Evolutionary conservation across 108 stramenopile genomes (phyloP).

Genomic region (Fragilariopsis cylindrus): DNA sequence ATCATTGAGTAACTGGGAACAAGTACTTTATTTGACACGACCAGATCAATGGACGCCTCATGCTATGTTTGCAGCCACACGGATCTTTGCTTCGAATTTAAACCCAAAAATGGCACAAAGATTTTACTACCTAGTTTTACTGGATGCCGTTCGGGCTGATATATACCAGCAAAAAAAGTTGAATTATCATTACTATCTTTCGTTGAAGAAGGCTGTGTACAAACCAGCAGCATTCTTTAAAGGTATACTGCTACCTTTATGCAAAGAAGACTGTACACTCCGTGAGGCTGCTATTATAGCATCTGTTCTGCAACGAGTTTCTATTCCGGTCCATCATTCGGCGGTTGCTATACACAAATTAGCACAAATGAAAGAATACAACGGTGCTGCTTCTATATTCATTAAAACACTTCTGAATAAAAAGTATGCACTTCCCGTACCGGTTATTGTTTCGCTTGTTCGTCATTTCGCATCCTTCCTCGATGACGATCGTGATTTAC

Average conservation of each 20-base stretch:
- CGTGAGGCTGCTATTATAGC: conserved; percentile 97
- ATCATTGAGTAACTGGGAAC: conserved; percentile 96
- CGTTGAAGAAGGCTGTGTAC: conserved; percentile 94
- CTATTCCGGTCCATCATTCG: conserved; percentile 95
- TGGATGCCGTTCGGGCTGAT: conserved; percentile 95
- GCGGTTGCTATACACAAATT: conserved; percentile 98
- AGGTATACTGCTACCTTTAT: conserved; percentile 96
- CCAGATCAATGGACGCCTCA: conserved; percentile 97
- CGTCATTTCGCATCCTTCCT: conserved; percentile 88
- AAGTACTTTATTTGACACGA: conserved; percentile 94
- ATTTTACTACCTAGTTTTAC: conserved; percentile 94
- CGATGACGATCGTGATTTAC: conserved; percentile 59
- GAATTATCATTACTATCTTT: conserved; percentile 98
- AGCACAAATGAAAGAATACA: conserved; percentile 88
- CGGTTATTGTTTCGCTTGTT: conserved; percentile 90
- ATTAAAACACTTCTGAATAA: conserved; percentile 94
- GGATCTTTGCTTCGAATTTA: conserved; percentile 97
- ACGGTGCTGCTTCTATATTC: conserved; percentile 91
- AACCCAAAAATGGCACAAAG: conserved; percentile 97
- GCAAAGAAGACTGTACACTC: conserved; percentile 90
- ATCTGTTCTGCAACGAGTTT: conserved; percentile 89
- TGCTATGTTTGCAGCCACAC: conserved; percentile 95
- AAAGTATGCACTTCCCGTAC: conserved; percentile 96
- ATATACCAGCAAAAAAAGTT: conserved; percentile 90
- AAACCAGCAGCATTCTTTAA: conserved; percentile 99